These are phyloP conservation scores for Sicyos baderoa DNA, from an alignment of 306 rosid genomes.

Conservation along the genomic window DNA sequence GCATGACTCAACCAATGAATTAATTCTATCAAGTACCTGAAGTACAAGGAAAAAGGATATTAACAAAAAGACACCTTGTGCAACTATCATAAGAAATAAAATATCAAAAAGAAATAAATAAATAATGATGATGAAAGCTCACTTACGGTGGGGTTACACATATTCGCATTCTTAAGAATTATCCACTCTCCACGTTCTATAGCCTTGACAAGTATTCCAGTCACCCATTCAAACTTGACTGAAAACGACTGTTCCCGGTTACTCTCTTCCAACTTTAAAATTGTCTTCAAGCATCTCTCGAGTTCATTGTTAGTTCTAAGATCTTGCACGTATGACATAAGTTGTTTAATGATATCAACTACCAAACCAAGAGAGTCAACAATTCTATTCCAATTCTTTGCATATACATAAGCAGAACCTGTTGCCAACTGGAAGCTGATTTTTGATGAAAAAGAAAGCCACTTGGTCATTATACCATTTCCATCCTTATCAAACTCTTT, in stretches of 20 bases:
- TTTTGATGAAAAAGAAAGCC: conserved; percentile 43
- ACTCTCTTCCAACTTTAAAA: conserved; percentile 53
- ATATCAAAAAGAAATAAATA: conserved; percentile 7
- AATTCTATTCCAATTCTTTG: conserved; percentile 42
- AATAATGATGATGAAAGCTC: not conserved
- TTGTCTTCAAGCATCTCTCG: conserved; percentile 39
- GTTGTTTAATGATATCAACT: conserved; percentile 45
- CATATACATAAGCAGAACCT: conserved; percentile 26
- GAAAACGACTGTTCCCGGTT: conserved; percentile 38
- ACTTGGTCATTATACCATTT: conserved; percentile 34
- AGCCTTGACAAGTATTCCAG: conserved; percentile 67
- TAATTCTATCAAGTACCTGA: conserved; percentile 90
- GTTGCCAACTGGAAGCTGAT: conserved; percentile 33
- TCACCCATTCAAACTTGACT: conserved; percentile 84
- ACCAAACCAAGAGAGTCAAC: conserved; percentile 40
- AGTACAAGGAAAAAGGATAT: conserved; percentile 12
- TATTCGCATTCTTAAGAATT: conserved; percentile 84
- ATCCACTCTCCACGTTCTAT: conserved; percentile 94
- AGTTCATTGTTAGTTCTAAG: conserved; percentile 38
- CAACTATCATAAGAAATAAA: not conserved
- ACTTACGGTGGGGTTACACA: conserved; percentile 85
- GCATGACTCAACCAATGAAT: conserved; percentile 77
- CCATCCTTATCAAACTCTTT: conserved; percentile 28
- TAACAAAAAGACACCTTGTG: not conserved
- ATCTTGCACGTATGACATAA: conserved; percentile 34